A percentile compares a stretch with the other conserved stretches of the same genome.
These are phyloP conservation scores for Eragrostis nindensis DNA, from an alignment of 176 grass and related monocot genomes.

Conservation along the genomic window DNA sequence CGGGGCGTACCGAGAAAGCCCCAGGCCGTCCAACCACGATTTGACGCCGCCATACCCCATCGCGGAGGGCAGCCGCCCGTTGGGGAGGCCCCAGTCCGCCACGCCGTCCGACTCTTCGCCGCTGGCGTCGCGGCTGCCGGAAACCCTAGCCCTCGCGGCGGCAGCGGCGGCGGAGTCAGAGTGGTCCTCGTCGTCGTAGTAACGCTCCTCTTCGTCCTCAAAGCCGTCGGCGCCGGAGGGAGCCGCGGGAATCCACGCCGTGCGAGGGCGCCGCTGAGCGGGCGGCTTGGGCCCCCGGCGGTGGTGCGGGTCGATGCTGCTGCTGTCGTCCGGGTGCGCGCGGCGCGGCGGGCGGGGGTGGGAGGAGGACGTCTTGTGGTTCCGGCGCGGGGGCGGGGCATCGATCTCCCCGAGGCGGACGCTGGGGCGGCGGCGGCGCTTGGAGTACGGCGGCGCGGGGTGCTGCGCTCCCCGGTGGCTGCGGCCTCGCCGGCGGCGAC, in stretches of 20 bases:
- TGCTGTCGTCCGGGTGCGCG: constrained; percentile 47
- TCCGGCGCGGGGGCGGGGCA: constrained; percentile 51
- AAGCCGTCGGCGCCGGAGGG: constrained; percentile 15
- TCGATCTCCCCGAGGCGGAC: constrained; percentile 91
- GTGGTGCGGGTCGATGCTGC: constrained; percentile 25
- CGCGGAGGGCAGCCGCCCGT: constrained; percentile 42
- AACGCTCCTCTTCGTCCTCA: constrained; percentile 56
- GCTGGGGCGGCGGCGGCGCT: constrained; percentile 90
- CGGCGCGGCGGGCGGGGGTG: constrained; percentile 45
- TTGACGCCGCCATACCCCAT: constrained; percentile 58
- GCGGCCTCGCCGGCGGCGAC: constrained; percentile 24
- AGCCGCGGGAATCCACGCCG: constrained; percentile 35
- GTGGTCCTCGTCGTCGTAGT: constrained; percentile 54
- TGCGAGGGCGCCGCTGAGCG: constrained; percentile 39
- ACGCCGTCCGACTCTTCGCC: constrained; percentile 61
- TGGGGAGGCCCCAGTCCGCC: constrained; percentile 65
- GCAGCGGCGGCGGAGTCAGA: constrained; percentile 48
- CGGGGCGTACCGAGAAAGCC: constrained; percentile 66
- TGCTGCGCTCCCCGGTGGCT: neutral
- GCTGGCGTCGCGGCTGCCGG: constrained; percentile 59
- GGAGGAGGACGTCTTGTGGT: constrained; percentile 44
- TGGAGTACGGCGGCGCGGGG: constrained; percentile 50
- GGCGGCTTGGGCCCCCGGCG: constrained; percentile 47
- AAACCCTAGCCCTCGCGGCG: constrained; percentile 72
- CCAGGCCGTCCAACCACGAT: constrained; percentile 70